Evolutionary conservation across 176 grass and related monocot genomes (phyloP).

Genomic region (Musa itinerans): DNA sequence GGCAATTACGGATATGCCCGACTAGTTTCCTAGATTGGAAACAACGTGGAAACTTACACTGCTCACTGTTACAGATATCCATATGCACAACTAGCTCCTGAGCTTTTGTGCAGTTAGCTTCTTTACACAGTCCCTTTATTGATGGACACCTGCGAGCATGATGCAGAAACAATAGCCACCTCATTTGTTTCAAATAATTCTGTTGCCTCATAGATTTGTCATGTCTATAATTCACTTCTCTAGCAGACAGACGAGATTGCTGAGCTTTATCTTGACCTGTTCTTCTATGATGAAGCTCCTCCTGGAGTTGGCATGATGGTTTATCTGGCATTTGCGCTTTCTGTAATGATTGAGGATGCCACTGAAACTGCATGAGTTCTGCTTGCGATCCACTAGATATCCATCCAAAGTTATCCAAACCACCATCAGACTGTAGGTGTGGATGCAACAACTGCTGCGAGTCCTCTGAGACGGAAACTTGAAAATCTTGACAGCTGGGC

Average conservation of each 20-base stretch:
- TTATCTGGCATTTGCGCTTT: constrained; percentile 43
- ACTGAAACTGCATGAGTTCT: constrained; percentile 35
- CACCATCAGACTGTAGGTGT: background rate
- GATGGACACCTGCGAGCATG: constrained; percentile 75
- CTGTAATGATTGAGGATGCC: constrained; percentile 45
- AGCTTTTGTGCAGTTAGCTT: constrained; percentile 54
- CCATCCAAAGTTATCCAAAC: background rate
- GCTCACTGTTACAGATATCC: constrained; percentile 52
- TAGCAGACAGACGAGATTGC: constrained; percentile 24
- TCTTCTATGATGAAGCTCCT: constrained; percentile 55
- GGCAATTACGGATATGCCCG: constrained; percentile 64
- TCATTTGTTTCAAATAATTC: constrained; percentile 60
- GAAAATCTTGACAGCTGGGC: background rate
- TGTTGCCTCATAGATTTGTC: constrained; percentile 42
- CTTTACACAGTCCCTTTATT: constrained; percentile 67
- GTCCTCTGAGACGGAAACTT: background rate
- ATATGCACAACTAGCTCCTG: constrained; percentile 79
- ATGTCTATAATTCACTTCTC: constrained; percentile 18
- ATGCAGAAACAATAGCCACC: constrained; percentile 66
- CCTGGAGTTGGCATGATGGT: constrained; percentile 47
- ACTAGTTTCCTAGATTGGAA: constrained; percentile 41
- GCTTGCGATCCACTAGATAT: background rate
- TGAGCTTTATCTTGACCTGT: constrained; percentile 38
- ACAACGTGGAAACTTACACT: constrained; percentile 56
- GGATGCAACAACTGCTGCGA: background rate